Conservation (phyloP, 805 yeast genomes). For the Candida nitratophila region DNA sequence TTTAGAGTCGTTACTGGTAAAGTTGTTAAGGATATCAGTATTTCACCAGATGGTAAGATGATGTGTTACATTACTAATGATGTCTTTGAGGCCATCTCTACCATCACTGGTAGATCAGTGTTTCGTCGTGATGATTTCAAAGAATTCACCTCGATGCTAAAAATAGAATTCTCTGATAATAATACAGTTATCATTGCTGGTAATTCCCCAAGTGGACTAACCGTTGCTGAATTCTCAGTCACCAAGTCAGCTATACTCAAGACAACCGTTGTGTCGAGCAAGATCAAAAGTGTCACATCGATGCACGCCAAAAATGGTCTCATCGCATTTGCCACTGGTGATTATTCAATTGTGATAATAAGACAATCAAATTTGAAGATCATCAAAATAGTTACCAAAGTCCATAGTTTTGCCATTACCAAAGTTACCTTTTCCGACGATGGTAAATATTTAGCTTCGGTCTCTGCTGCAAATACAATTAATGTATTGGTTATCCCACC, state of each 20-base stretch:
- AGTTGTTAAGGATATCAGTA: slow-evolving; percentile 57
- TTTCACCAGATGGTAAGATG: slow-evolving; percentile 60
- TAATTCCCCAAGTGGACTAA: slow-evolving; percentile 34
- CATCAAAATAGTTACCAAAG: slow-evolving; percentile 44
- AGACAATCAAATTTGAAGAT: slow-evolving; percentile 44
- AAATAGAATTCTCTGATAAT: slow-evolving; percentile 26
- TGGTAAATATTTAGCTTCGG: slow-evolving; percentile 61
- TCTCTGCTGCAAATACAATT: slow-evolving; percentile 66
- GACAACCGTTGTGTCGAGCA: slow-evolving; percentile 34
- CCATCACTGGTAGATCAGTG: slow-evolving; percentile 37
- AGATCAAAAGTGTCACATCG: slow-evolving; percentile 50
- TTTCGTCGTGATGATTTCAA: slow-evolving; percentile 19
- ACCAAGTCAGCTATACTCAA: slow-evolving; percentile 34
- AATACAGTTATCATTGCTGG: slow-evolving; percentile 37
- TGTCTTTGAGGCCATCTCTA: slow-evolving; percentile 44
- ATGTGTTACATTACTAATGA: slow-evolving; percentile 56
- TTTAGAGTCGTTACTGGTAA: slow-evolving; percentile 46
- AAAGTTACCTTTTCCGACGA: slow-evolving; percentile 61
- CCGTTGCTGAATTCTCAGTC: slow-evolving; percentile 37
- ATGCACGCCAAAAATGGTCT: slow-evolving; percentile 36
- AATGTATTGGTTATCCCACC: slow-evolving; percentile 55
- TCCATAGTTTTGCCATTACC: slow-evolving; percentile 77
- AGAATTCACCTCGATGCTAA: slow-evolving; percentile 15
- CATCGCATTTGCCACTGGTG: slow-evolving; percentile 56
- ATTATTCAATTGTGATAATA: slow-evolving; percentile 56